phyloP scores from a whole-genome alignment of 768 basidiomycete genomes.

The Hysterangium stoloniferum region DNA sequence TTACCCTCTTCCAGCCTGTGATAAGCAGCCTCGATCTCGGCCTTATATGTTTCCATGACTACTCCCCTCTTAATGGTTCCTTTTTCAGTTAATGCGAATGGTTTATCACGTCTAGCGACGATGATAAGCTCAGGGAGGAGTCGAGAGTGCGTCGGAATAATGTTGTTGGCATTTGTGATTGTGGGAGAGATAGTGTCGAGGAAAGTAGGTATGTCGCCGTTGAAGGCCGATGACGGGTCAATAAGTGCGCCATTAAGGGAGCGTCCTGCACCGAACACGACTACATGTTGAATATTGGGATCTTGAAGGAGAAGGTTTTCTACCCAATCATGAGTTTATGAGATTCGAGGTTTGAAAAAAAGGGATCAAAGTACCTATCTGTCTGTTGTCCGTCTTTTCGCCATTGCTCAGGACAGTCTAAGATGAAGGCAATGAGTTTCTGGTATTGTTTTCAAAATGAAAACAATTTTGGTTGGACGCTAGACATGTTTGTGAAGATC shows the following conservation, averaged over 20 bases:
- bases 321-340: conserved; percentile 6
- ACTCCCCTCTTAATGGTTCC: conserved; percentile 12
- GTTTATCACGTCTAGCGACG: conserved; percentile 16
- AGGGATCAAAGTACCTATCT: conserved; percentile 17
- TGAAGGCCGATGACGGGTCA: conserved; percentile 2
- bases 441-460: no score
- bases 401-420: conserved; percentile 26
- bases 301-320: conserved; percentile 18
- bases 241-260: conserved; percentile 22
- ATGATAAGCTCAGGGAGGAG: conserved; percentile 21
- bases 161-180: conserved; percentile 20
- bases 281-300: conserved; percentile 16
- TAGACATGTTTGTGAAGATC: no score
- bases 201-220: conserved; percentile 9
- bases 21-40: background rate
- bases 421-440: no score
- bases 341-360: background rate
- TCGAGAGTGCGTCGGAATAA: conserved; percentile 23
- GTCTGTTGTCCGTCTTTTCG: conserved; percentile 24
- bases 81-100: conserved; percentile 19
- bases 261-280: conserved; percentile 21
- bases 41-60: conserved; percentile 6
- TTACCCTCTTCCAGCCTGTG: background rate
- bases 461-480: no score
- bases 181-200: conserved; percentile 19